A percentile compares a stretch with the other conserved stretches of the same genome.
Evolutionary conservation across 73 alveolate species (phyloP).

Genomic region (Blepharisma japonicum): DNA sequence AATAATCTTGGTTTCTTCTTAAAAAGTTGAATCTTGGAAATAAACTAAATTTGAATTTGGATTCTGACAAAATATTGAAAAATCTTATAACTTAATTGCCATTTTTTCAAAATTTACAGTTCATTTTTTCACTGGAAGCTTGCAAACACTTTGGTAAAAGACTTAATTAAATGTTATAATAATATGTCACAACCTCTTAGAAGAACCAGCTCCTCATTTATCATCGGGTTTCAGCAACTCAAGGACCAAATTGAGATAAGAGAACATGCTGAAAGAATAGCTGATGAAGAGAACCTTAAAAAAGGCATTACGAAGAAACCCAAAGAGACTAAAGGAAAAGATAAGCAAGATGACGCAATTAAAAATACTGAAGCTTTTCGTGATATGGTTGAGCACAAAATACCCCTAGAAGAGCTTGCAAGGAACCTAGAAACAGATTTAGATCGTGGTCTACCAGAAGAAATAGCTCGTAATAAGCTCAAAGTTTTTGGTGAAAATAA

Average conservation of each 20-base stretch:
- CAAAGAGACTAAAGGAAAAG: conserved; percentile 1
- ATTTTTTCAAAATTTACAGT: no score
- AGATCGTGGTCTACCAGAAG: conserved; percentile 38
- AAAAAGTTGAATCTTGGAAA: no score
- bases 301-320: not conserved
- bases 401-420: not conserved
- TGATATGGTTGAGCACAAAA: not conserved
- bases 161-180: no score
- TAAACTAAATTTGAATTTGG: no score
- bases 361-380: conserved; percentile 5
- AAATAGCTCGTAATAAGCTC: conserved; percentile 44
- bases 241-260: not conserved
- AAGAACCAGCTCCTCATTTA: not conserved
- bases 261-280: not conserved
- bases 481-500: conserved; percentile 69
- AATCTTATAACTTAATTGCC: no score
- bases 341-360: not conserved
- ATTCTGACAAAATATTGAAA: no score
- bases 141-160: no score
- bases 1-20: no score
- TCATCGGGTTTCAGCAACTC: not conserved
- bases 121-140: no score
- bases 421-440: conserved; percentile 34
- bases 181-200: not conserved
- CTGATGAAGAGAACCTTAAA: not conserved